A percentile compares a stretch with the other conserved stretches of the same genome.
phyloP scores from a whole-genome alignment of 345 rosid species.

The Arabis alpina region DNA sequence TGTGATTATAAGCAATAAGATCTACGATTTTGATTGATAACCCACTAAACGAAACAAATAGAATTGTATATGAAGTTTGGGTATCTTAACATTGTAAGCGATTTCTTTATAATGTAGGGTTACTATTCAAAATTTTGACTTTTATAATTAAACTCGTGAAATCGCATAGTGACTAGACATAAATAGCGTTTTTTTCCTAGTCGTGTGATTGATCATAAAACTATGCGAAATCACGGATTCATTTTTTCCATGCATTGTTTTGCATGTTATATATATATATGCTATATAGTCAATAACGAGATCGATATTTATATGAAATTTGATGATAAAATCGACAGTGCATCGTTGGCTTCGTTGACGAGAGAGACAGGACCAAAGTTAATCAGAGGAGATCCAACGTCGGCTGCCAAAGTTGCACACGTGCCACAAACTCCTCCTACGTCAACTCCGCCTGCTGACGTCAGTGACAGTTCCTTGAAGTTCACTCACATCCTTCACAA shows the following conservation, averaged over 20 bases:
- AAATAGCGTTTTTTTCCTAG: too few species aligned
- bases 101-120: too few species aligned
- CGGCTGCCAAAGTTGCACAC: slow-evolving; percentile 48
- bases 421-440: slow-evolving; percentile 45
- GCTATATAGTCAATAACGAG: not conserved
- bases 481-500: slow-evolving; percentile 96
- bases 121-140: too few species aligned
- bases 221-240: too few species aligned
- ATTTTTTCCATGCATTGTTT: too few species aligned
- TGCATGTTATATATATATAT: not conserved
- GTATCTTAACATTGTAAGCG: too few species aligned
- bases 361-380: slow-evolving; percentile 91
- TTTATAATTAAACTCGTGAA: too few species aligned
- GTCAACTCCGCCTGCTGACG: slow-evolving; percentile 58
- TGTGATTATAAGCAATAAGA: too few species aligned
- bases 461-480: slow-evolving; percentile 86
- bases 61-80: too few species aligned
- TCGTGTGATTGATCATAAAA: too few species aligned
- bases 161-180: too few species aligned
- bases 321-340: slow-evolving; percentile 52
- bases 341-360: slow-evolving; percentile 90
- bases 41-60: too few species aligned
- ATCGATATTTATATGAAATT: not conserved
- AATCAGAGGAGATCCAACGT: slow-evolving; percentile 83
- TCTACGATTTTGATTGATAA: not conserved